Evolutionary conservation across 1,284 basidiomycete genomes (phyloP), one percentile per base, ranked within the genome.

Genomic region (Pyrrhoderma lamaoense): DNA sequence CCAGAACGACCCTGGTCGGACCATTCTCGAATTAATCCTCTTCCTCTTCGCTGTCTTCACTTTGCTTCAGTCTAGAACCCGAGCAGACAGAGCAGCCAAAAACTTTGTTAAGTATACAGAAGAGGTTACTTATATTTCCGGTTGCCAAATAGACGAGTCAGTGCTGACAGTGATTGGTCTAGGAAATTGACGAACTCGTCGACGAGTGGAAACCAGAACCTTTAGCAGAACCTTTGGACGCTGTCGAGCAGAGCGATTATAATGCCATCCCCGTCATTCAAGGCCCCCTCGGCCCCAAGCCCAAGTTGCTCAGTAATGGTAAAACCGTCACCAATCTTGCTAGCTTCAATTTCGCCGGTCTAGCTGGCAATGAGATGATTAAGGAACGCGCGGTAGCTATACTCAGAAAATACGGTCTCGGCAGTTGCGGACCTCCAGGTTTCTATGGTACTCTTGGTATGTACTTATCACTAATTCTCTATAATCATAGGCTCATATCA

Each of bases 161-260:
- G n/a, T 22, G 8, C 14, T 40, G 38, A 40, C 14, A 7, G 8
- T 7, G n/a, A 7, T 40, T 40, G 35, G 47, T 36, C n/a, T 61
- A 96, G 91, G 96, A 99, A 82, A 85, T 98, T 54, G 86, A 97
- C 64, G 95, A 99, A 61, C 79, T 99, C 36, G 91, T 99, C 1
- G 85, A 90, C 53, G 96, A 99, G 65, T 99, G 94, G 90, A 75
- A 75, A 8, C 96, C 96, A 0, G 90, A 94, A 58, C 85, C 91
- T 11, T 77, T 99, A 2, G 84, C 79, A 4, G 75, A 76, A 31
- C 79, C 80, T 16, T 73, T 88, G 43, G 71, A 72, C 11, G 67
- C 73, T 0, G 69, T 70, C 51, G 89, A 93, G 61, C 72, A 80
- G 51, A 70, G 76, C 34, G 85, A 93, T 54, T 75, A 95, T 19